A percentile compares a stretch with the other conserved stretches of the same genome.
These are phyloP conservation scores for Colletotrichum eremochloae DNA, from an alignment of 2,329 filamentous ascomycete species.

Conservation along the genomic window DNA sequence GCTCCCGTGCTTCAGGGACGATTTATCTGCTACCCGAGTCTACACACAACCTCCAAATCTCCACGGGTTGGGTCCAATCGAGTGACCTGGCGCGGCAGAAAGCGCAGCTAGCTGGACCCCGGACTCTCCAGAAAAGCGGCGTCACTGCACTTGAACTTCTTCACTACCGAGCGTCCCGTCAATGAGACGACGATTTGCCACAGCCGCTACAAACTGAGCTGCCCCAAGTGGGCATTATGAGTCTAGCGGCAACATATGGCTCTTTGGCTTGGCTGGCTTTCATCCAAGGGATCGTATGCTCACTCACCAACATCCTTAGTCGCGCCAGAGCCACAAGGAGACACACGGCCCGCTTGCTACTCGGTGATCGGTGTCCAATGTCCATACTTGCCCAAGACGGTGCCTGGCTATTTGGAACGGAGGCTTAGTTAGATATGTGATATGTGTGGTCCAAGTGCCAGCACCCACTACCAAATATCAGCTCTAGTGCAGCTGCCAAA, in stretches of 20 bases:
- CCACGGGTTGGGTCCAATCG: conserved; percentile 22
- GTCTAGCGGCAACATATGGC: conserved; percentile 9
- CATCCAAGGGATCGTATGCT: conserved; percentile 1
- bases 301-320: conserved; percentile 13
- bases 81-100: conserved; percentile 26
- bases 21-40: conserved; percentile 15
- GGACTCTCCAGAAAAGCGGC: conserved; percentile 25
- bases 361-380: conserved; percentile 7
- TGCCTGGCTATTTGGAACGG: conserved; percentile 25
- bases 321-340: conserved; percentile 25
- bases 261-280: conserved; percentile 10
- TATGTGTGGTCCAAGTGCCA: conserved; percentile 19
- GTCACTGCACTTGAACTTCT: conserved; percentile 19
- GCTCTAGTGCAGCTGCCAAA: conserved; percentile 5
- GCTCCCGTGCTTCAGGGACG: conserved; percentile 1
- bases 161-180: conserved; percentile 19
- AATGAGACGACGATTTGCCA: conserved; percentile 29
- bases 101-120: conserved; percentile 24
- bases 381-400: conserved; percentile 12
- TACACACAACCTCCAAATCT: conserved; percentile 21
- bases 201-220: conserved; percentile 10
- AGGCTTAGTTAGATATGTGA: background rate
- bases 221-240: conserved; percentile 4
- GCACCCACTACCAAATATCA: background rate
- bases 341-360: conserved; percentile 15